Evolutionary conservation across 768 basidiomycete species (phyloP), one percentile per base, ranked within the genome.

Genomic region (Pisolithus tinctorius): DNA sequence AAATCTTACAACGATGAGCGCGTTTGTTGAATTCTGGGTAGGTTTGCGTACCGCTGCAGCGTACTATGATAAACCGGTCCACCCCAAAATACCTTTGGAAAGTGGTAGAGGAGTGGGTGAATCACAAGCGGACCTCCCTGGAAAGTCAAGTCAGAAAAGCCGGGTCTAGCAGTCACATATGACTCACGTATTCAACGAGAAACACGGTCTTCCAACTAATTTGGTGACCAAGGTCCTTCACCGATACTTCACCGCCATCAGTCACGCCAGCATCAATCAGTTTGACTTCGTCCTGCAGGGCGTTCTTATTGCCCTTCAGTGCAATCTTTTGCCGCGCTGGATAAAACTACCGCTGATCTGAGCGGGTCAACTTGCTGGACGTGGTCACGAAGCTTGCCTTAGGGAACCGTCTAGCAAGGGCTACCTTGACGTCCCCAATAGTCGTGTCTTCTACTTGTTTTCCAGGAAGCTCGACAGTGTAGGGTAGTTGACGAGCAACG

Each of bases 221-320:
- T 67, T 99, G 96, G 6, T 86, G 79, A 0, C 96, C 96, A 29
- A 98, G 71, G 68, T 98, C 96, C 68, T 96, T 96, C 53, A 93
- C 75, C 36, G 77, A 68, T 36, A 98, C 60, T 52, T 84, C 82
- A n/a, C 75, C 77, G 9, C 79, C 84, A 17, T 83, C 76, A 9
- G 60, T 61, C 4, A 90, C 63, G 0, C 79, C 80, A n/a, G 80
- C 76, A 26, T 78, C 74, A 13, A 64, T 66, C 42, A 98, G 65
- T 30, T 77, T 78, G 38, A 74, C 70, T 14, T 82, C 81, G 51
- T 93, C 86, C 1, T 78, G 70, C 14, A 90, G 74, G 4, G 80
- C 62, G 51, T 79, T 82, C 49, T 76, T 78, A 42, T 82, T 79
- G 47, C 78, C 82, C 48, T 80, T 81, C 4, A 83, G 65, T 1